Evolutionary conservation across 345 rosid species (phyloP).

Genomic region (Lumnitzera littorea): DNA sequence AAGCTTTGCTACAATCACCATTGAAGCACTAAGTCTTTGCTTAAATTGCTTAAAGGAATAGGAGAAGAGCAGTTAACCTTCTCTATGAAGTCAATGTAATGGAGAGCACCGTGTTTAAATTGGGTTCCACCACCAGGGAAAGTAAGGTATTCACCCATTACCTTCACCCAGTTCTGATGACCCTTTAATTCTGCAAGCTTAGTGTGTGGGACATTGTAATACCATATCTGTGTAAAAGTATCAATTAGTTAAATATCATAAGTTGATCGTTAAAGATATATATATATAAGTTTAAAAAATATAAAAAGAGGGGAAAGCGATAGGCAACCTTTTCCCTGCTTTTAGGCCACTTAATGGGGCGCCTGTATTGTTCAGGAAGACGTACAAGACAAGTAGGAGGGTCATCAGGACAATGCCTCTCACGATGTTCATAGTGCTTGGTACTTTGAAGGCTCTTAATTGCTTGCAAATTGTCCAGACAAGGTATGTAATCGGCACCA

Average conservation of each 20-base stretch:
- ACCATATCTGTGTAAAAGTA: constrained; percentile 68
- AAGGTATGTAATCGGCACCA: constrained; percentile 89
- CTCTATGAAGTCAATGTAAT: constrained; percentile 86
- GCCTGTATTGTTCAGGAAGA: constrained; percentile 80
- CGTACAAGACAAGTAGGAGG: constrained; percentile 90
- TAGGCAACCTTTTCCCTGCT: constrained; percentile 85
- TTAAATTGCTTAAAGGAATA: constrained; percentile 2
- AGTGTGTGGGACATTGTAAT: constrained; percentile 84
- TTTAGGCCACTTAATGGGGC: constrained; percentile 79
- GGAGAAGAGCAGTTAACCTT: constrained; percentile 40
- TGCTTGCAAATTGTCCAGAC: constrained; percentile 89
- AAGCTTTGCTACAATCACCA: no score
- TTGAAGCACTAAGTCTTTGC: background rate
- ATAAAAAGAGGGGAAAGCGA: background rate
- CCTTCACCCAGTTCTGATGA: constrained; percentile 98
- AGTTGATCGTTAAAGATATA: background rate
- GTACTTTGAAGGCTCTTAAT: constrained; percentile 61
- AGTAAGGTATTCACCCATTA: constrained; percentile 82
- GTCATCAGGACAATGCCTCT: constrained; percentile 88
- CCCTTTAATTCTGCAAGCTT: constrained; percentile 88
- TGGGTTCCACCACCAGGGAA: constrained; percentile 99
- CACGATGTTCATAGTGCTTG: constrained; percentile 94
- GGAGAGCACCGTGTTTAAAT: constrained; percentile 87
- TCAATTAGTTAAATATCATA: constrained; percentile 1
- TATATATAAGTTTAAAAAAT: background rate